phyloP scores from a whole-genome alignment of 148 eudicot genomes.

The Rhododendron kiyosumense region DNA sequence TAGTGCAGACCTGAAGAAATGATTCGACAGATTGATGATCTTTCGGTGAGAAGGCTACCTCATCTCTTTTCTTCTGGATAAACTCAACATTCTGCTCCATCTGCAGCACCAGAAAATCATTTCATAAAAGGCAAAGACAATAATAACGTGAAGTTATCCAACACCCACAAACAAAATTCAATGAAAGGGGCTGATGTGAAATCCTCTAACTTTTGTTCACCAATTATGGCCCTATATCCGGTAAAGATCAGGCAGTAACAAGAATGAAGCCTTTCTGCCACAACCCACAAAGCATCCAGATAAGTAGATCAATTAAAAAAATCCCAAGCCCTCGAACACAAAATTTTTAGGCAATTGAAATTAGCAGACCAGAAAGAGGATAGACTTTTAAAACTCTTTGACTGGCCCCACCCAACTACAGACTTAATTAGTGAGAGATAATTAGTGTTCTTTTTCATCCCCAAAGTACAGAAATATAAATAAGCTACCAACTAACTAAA shows the following conservation, averaged over 20 bases:
- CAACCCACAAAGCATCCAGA: neutral
- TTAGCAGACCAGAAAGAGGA: neutral
- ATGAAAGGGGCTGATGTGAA: neutral
- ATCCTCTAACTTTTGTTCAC: neutral
- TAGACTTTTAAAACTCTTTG: neutral
- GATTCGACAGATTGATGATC: slow-evolving; percentile 67
- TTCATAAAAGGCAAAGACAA: neutral
- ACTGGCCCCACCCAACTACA: neutral
- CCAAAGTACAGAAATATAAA: neutral
- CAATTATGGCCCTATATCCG: neutral
- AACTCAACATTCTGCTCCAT: slow-evolving; percentile 83
- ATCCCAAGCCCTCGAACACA: neutral
- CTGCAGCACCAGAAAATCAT: slow-evolving; percentile 30
- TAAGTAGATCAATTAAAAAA: neutral
- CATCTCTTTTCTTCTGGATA: slow-evolving; percentile 84
- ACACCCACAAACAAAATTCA: neutral
- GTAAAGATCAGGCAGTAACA: neutral
- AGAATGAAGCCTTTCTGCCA: neutral
- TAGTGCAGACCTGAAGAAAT: slow-evolving; percentile 69
- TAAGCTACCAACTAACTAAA: neutral
- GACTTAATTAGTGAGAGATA: neutral
- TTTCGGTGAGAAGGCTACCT: slow-evolving; percentile 71
- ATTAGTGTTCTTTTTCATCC: neutral
- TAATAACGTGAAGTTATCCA: neutral
- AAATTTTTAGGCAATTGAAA: neutral